phyloP scores from a whole-genome alignment of 345 rosid genomes.

The Atalantia buxifolia region DNA sequence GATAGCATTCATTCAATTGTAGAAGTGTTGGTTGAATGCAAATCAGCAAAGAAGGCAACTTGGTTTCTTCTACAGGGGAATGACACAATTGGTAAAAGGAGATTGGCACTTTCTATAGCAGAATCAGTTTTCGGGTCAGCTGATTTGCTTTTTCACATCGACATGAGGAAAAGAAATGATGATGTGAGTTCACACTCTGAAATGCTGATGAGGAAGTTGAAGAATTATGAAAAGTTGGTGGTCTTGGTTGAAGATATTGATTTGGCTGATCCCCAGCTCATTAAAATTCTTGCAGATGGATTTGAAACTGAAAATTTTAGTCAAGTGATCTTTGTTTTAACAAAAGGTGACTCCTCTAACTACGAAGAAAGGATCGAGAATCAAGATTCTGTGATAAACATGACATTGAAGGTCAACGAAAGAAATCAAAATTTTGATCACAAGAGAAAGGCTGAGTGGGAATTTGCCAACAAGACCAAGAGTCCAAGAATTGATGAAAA shows the following conservation, averaged over 20 bases:
- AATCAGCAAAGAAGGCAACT: constrained; percentile 29
- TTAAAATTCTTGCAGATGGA: constrained; percentile 48
- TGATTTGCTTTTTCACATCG: constrained; percentile 44
- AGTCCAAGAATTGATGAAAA: constrained; percentile 38
- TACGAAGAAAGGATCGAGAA: constrained; percentile 18
- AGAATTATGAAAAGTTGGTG: constrained; percentile 33
- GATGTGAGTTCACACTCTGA: constrained; percentile 27
- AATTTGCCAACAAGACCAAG: constrained; percentile 35
- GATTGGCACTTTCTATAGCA: constrained; percentile 64
- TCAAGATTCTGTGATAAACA: constrained; percentile 41
- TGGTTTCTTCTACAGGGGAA: constrained; percentile 73
- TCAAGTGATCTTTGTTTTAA: constrained; percentile 51
- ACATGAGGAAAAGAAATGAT: constrained; percentile 34
- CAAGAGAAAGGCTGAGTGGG: constrained; percentile 64
- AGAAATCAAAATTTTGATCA: constrained; percentile 21
- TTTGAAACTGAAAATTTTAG: constrained; percentile 35
- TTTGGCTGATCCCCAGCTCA: constrained; percentile 47
- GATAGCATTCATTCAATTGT: constrained; percentile 50
- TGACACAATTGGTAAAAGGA: constrained; percentile 66
- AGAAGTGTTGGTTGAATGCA: constrained; percentile 37
- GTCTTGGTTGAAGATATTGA: constrained; percentile 64
- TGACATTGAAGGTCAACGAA: constrained; percentile 49
- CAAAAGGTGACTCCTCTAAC: constrained; percentile 33
- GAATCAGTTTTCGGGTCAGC: constrained; percentile 51
- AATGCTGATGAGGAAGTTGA: constrained; percentile 30